phyloP scores from a whole-genome alignment of 1,284 basidiomycete species.

The Meripilus lineatus region DNA sequence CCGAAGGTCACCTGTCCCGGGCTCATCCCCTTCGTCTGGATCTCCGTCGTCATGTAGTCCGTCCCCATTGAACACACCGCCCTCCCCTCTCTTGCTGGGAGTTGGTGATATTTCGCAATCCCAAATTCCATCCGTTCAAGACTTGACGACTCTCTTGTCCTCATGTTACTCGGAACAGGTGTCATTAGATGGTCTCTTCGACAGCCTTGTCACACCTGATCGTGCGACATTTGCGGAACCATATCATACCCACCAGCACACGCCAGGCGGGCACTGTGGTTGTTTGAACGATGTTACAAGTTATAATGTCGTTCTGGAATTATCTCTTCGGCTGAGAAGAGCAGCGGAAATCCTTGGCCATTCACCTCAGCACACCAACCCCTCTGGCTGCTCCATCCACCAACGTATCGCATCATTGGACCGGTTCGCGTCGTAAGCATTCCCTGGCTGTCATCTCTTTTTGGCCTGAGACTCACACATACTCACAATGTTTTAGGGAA shows the following conservation, averaged over 20 bases:
- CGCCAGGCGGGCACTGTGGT: constrained; percentile 41
- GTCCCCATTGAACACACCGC: constrained; percentile 6
- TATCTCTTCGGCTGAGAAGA: constrained; percentile 55
- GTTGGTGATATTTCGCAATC: too few relatives aligned
- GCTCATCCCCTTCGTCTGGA: constrained; percentile 7
- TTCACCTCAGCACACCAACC: constrained; percentile 42
- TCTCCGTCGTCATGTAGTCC: constrained; percentile 8
- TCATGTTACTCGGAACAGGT: constrained; percentile 15
- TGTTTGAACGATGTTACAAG: constrained; percentile 49
- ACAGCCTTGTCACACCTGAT: constrained; percentile 19
- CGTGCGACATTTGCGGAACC: constrained; percentile 9
- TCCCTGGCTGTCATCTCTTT: neutral
- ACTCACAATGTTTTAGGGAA: constrained; percentile 21
- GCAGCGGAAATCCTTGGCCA: constrained; percentile 51
- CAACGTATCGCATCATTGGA: constrained; percentile 54
- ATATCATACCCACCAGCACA: constrained; percentile 10
- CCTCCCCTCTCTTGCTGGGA: constrained; percentile 14
- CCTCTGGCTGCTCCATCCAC: constrained; percentile 42
- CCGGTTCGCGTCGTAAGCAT: constrained; percentile 48
- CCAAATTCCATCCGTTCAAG: constrained; percentile 16
- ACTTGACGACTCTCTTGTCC: constrained; percentile 22
- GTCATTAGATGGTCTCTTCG: constrained; percentile 20
- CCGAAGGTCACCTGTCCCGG: neutral
- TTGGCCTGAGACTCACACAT: too few relatives aligned
- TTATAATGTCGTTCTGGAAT: constrained; percentile 54